Evolutionary conservation across 78 protist genomes (phyloP), one percentile per base, ranked within the genome.

Genomic region (Speleostelium caveatum): DNA sequence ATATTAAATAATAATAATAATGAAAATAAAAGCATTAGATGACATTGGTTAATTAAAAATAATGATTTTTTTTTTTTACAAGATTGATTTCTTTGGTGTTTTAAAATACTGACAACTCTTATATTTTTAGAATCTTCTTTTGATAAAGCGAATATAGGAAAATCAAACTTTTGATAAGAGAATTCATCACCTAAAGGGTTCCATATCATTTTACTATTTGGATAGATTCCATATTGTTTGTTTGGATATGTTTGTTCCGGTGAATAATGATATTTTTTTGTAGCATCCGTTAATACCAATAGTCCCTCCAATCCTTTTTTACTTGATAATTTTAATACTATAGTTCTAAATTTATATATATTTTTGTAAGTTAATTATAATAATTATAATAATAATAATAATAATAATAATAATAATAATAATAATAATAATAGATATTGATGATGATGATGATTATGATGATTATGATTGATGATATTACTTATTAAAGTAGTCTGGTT

Each of bases 401-500:
- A 22, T 38, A 0, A 3, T 53, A 4, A 14, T 51, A 0, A n/a
- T n/a, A n/a, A n/a, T n/a, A n/a, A n/a, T n/a, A n/a, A n/a, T n/a
- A n/a, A n/a, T n/a, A n/a, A n/a, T n/a, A n/a, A n/a, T n/a, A n/a
- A n/a, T n/a, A n/a, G n/a, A n/a, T n/a, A n/a, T n/a, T n/a, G n/a
- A n/a, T n/a, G n/a, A n/a, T n/a, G n/a, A n/a, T n/a, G n/a, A n/a
- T n/a, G n/a, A n/a, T n/a, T n/a, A n/a, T n/a, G n/a, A n/a, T n/a
- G n/a, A n/a, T n/a, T n/a, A n/a, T n/a, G n/a, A n/a, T n/a, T n/a
- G n/a, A n/a, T n/a, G n/a, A n/a, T n/a, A n/a, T n/a, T 74, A 74
- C 83, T 58, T 74, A 26, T 80, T 80, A 41, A 80, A 80, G 41
- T 67, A 80, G 45, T 80, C 39, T 51, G 89, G n/a, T 38, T 80